phyloP scores from a whole-genome alignment of 148 eudicot species.

The Fallopia convolvulus region DNA sequence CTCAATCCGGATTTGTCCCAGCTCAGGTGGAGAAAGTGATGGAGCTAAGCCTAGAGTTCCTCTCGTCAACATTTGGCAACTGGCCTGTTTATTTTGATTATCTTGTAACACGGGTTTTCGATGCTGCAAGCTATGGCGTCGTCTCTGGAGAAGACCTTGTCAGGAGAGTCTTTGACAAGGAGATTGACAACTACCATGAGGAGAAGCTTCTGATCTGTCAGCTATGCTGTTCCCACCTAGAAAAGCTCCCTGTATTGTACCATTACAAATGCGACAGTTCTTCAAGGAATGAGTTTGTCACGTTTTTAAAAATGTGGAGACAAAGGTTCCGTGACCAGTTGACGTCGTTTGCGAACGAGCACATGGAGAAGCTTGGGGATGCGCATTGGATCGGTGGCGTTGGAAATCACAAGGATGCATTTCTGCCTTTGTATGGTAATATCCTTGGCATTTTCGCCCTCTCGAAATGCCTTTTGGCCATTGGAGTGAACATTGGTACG shows the following conservation, averaged over 20 bases:
- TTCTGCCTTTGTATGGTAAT: slow-evolving; percentile 78
- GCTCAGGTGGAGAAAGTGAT: slow-evolving; percentile 89
- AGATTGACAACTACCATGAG: slow-evolving; percentile 91
- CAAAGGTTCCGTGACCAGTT: slow-evolving; percentile 44
- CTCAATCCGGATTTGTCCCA: slow-evolving; percentile 37
- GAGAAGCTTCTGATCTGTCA: slow-evolving; percentile 83
- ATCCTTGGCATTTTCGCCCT: slow-evolving; percentile 61
- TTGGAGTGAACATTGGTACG: slow-evolving; percentile 27
- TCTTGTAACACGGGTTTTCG: slow-evolving; percentile 53
- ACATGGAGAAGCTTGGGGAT: slow-evolving; percentile 30
- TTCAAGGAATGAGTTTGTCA: slow-evolving; percentile 24
- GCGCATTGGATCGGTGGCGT: slow-evolving; percentile 77
- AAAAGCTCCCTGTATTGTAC: slow-evolving; percentile 35
- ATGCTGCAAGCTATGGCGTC: slow-evolving; percentile 37
- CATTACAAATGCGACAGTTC: slow-evolving; percentile 15
- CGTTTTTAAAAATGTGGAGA: slow-evolving; percentile 41
- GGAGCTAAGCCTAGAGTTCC: slow-evolving; percentile 61
- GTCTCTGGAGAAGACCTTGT: slow-evolving; percentile 66
- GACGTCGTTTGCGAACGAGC: slow-evolving; percentile 34
- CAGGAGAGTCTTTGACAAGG: slow-evolving; percentile 87
- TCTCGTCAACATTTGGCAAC: slow-evolving; percentile 59
- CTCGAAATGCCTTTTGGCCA: slow-evolving; percentile 43
- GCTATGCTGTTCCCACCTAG: slow-evolving; percentile 71
- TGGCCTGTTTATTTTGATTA: slow-evolving; percentile 62
- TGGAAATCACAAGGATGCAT: slow-evolving; percentile 91